These are phyloP conservation scores for Hypomyces rosellus DNA, from an alignment of 2,329 filamentous ascomycete species.

Conservation along the genomic window DNA sequence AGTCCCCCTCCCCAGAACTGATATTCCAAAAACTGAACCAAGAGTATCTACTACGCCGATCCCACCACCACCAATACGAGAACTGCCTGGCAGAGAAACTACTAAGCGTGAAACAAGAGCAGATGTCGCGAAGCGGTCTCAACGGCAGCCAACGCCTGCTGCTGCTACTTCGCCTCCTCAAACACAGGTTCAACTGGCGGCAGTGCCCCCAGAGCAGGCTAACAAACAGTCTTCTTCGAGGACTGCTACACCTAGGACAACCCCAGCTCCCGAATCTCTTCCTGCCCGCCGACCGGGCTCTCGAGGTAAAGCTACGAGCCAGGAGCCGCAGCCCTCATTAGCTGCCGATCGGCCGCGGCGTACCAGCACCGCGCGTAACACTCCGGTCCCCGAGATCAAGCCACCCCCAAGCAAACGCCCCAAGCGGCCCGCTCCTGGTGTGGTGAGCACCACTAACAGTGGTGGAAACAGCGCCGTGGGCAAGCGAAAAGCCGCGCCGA, in stretches of 20 bases:
- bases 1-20: conserved; percentile 29
- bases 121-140: conserved; percentile 36
- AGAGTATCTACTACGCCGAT: conserved; percentile 27
- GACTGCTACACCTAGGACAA: conserved; percentile 29
- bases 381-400: conserved; percentile 44
- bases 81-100: conserved; percentile 21
- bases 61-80: conserved; percentile 22
- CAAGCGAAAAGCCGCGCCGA: conserved; percentile 62
- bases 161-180: conserved; percentile 10
- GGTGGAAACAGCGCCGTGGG: conserved; percentile 62
- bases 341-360: conserved; percentile 49
- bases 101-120: conserved; percentile 41
- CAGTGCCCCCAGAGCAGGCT: conserved; percentile 10
- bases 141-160: conserved; percentile 23
- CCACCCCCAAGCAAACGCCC: conserved; percentile 49
- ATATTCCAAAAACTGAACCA: conserved; percentile 22
- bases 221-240: conserved; percentile 28
- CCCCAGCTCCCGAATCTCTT: conserved; percentile 28
- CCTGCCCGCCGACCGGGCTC: conserved; percentile 41
- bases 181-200: conserved; percentile 20
- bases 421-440: conserved; percentile 66
- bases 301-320: conserved; percentile 46
- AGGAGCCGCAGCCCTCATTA: conserved; percentile 43
- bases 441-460: conserved; percentile 57
- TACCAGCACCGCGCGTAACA: conserved; percentile 51